Percentiles rank a stretch among this genome's conserved stretches.
These are phyloP conservation scores for Globisporangium cystogenes DNA, from an alignment of 352 stramenopile genomes.

Conservation along the genomic window DNA sequence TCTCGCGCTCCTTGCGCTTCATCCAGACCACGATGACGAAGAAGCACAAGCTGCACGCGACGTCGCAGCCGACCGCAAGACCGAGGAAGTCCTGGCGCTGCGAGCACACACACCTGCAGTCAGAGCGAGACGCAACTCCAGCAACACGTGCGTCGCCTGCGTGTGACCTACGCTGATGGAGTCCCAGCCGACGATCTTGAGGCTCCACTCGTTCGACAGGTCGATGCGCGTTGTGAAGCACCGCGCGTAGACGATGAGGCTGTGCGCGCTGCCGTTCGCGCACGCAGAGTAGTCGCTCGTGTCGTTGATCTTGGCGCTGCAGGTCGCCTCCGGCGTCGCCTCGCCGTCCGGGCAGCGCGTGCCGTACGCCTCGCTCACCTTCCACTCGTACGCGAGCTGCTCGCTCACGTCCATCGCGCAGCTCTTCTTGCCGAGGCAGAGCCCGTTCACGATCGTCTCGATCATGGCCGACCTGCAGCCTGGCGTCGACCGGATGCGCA, in stretches of 20 bases:
- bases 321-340: constrained; percentile 27
- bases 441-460: constrained; percentile 61
- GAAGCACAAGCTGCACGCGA: constrained; percentile 59
- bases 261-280: constrained; percentile 18
- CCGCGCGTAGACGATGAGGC: constrained; percentile 61
- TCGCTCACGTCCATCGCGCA: constrained; percentile 68
- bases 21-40: constrained; percentile 70
- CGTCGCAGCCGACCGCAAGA: constrained; percentile 64
- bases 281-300: constrained; percentile 58
- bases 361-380: constrained; percentile 28
- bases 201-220: constrained; percentile 59
- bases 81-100: constrained; percentile 69
- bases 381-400: constrained; percentile 48
- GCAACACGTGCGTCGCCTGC: not conserved
- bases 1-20: constrained; percentile 61
- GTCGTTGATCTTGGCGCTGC: constrained; percentile 39
- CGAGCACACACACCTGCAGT: not conserved
- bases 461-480: constrained; percentile 38
- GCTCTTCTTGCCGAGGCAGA: constrained; percentile 65
- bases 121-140: not conserved
- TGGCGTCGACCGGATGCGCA: constrained; percentile 38
- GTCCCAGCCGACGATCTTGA: constrained; percentile 78
- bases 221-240: constrained; percentile 80
- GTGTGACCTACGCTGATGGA: constrained; percentile 67
- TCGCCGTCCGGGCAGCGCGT: constrained; percentile 31